A percentile compares a stretch with the other conserved stretches of the same genome.
Conservation (phyloP, 2,329 filamentous ascomycete species). For the Geoglossum cookeanum region DNA sequence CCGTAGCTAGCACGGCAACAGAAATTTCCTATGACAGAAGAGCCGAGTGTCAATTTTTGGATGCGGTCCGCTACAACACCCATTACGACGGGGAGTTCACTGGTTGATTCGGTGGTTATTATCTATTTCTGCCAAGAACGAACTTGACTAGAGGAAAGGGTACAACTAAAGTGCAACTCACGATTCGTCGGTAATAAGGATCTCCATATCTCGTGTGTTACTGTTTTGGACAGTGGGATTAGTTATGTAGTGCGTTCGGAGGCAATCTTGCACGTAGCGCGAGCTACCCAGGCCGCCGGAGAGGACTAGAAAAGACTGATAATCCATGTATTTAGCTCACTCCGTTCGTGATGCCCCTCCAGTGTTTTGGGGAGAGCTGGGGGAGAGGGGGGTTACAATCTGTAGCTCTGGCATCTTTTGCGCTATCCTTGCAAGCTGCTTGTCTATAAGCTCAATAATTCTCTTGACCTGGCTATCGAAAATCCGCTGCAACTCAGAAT, state of each 20-base stretch:
- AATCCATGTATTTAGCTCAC: background rate
- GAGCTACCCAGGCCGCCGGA: constrained; percentile 29
- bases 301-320: constrained; percentile 24
- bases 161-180: constrained; percentile 20
- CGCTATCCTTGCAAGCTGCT: background rate
- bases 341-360: background rate
- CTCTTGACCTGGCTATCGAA: constrained; percentile 25
- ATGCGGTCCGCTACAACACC: constrained; percentile 19
- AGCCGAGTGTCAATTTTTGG: constrained; percentile 15
- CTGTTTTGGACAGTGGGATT: constrained; percentile 14
- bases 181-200: constrained; percentile 29
- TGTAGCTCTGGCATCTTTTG: background rate
- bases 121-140: background rate
- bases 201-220: constrained; percentile 19
- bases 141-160: background rate
- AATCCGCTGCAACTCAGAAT: constrained; percentile 22
- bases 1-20: constrained; percentile 20
- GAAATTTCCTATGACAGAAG: constrained; percentile 15
- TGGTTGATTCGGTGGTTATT: constrained; percentile 2
- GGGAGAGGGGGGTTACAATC: background rate
- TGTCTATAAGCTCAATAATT: constrained; percentile 18
- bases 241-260: constrained; percentile 20
- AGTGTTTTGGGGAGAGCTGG: too few relatives aligned
- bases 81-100: constrained; percentile 18
- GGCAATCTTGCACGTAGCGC: constrained; percentile 25